Evolutionary conservation across 768 basidiomycete species (phyloP), one percentile per base, ranked within the genome.

Genomic region (Dioszegia aurantiaca): DNA sequence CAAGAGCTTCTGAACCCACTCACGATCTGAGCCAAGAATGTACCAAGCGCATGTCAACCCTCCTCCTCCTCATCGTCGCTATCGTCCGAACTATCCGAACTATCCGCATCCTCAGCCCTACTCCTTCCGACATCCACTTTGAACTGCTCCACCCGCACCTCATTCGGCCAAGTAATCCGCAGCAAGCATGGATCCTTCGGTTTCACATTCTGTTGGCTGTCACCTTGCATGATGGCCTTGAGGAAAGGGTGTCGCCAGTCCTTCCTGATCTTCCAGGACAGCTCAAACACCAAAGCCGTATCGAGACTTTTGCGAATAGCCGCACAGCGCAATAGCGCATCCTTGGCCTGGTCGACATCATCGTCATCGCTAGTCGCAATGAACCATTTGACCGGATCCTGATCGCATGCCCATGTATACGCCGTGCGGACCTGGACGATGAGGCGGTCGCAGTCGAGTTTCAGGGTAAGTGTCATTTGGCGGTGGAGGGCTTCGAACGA

Each of bases 381-480:
- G 23, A 45, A 24, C 44, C 44, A 45, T 27, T 45, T 27, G 44
- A 26, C 4, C 4, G 44, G 44, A 12, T 23, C 44, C 19, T 8
- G 8, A 4, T 23, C 9, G 26, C 44, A 45, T 8, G 8, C 44
- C 44, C 9, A 4, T 17, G 8, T 9, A 17, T 24, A 45, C 12
- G 26, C 26, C 19, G 8, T 23, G 6, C 26, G 23, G 44, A 24
- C 44, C 3, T 23, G 26, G 6, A 27, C 8, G 23, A 45, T 27
- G 44, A 45, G 26, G 14, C 44, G 44, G 12, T 45, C 44, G 26
- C 44, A 45, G 44, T 45, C 44, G 6, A 45, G 44, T 4, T 45
- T 4, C 4, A 12, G 10, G 44, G 26, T 45, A 4, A 45, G 26
- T 4, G 9, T 4, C 6, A 4, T 6, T 9, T 45, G 21, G 6